Conservation (phyloP, 148 eudicot species). For the Diospyros lotus region DNA sequence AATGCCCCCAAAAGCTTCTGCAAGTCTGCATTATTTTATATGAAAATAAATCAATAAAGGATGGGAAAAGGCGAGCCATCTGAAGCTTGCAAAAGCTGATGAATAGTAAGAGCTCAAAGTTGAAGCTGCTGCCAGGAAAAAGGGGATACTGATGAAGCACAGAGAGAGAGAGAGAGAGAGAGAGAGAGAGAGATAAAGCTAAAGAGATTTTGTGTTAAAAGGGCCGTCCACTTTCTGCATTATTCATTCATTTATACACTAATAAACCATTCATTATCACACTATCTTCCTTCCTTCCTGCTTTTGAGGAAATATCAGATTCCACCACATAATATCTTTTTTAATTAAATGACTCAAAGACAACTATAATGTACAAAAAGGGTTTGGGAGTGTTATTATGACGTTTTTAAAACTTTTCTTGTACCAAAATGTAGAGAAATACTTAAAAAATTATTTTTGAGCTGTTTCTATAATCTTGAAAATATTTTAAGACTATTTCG, state of each 20-base stretch:
- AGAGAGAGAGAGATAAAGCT: too few species aligned
- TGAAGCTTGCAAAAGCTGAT: conserved; percentile 20
- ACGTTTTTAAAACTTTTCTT: too few species aligned
- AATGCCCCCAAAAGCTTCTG: not conserved
- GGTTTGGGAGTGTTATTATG: too few species aligned
- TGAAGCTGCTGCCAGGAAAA: conserved; percentile 1
- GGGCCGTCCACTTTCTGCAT: conserved; percentile 70
- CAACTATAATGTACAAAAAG: too few species aligned
- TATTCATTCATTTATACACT: not conserved
- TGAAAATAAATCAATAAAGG: not conserved
- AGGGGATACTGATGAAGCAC: conserved; percentile 24
- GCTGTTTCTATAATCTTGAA: too few species aligned
- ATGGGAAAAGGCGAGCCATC: conserved; percentile 25
- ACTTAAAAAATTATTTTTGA: too few species aligned
- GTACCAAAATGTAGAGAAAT: too few species aligned
- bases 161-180: conserved; percentile 15
- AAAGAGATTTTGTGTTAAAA: conserved; percentile 50
- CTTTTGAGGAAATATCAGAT: conserved; percentile 60
- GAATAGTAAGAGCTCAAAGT: conserved; percentile 11
- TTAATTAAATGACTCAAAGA: too few species aligned
- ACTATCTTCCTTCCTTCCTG: conserved; percentile 40
- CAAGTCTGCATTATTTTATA: not conserved
- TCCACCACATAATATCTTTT: conserved; percentile 11
- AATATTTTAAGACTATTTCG: too few species aligned
- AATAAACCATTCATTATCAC: conserved; percentile 23